Evolutionary conservation across 371 early-diverging fungal genomes (phyloP).

Genomic region (Saksenaea oblongispora): DNA sequence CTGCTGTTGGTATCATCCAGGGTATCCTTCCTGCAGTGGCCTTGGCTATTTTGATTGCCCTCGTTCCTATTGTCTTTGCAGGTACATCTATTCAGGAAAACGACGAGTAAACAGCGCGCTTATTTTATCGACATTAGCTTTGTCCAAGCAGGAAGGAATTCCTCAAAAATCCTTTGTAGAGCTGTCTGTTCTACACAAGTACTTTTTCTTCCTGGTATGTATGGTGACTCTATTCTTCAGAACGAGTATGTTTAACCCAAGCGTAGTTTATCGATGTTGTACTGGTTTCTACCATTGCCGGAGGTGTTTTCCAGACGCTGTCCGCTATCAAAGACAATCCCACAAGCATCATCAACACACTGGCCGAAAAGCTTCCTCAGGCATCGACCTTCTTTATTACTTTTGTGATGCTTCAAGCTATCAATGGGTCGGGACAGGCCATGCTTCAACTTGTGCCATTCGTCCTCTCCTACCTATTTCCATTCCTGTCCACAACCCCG

Average conservation of each 20-base stretch:
- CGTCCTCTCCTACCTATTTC: slow-evolving; percentile 61
- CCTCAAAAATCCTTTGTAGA: slow-evolving; percentile 65
- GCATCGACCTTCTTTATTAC: slow-evolving; percentile 82
- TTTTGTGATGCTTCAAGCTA: slow-evolving; percentile 75
- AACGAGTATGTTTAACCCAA: not conserved
- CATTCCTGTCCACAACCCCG: slow-evolving; percentile 74
- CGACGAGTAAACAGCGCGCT: not conserved
- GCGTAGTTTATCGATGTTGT: slow-evolving; percentile 77
- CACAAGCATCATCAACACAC: slow-evolving; percentile 44
- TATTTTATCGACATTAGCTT: slow-evolving; percentile 13
- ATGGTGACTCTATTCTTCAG: not conserved
- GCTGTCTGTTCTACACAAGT: slow-evolving; percentile 61
- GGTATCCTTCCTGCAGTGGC: slow-evolving; percentile 80
- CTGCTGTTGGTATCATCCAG: slow-evolving; percentile 65
- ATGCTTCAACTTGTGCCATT: slow-evolving; percentile 70
- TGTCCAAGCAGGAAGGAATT: slow-evolving; percentile 73
- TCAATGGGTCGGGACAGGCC: slow-evolving; percentile 67
- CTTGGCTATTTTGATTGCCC: slow-evolving; percentile 68
- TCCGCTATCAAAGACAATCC: slow-evolving; percentile 44
- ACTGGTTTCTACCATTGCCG: slow-evolving; percentile 73
- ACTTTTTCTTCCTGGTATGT: slow-evolving; percentile 73
- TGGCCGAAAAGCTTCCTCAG: slow-evolving; percentile 65
- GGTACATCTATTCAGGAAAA: slow-evolving; percentile 21
- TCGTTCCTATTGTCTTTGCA: slow-evolving; percentile 73
- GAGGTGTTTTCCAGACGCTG: slow-evolving; percentile 59